These are phyloP conservation scores for Cicer chorassanicum DNA, from an alignment of 306 rosid species.

Conservation along the genomic window DNA sequence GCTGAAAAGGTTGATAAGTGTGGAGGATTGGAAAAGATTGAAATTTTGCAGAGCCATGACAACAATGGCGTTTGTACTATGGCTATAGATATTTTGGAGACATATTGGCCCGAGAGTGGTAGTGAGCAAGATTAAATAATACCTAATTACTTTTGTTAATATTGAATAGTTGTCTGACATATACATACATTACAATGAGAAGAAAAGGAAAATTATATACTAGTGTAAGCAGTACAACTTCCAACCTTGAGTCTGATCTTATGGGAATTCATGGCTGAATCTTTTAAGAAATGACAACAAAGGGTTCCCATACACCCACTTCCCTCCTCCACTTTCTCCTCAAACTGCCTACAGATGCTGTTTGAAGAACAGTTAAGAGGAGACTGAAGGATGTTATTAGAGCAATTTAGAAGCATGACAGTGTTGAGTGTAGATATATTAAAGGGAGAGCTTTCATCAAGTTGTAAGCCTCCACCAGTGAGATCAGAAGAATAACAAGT, in stretches of 20 bases:
- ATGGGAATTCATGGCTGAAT: slow-evolving; percentile 82
- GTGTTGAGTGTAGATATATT: slow-evolving; percentile 74
- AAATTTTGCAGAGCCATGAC: slow-evolving; percentile 82
- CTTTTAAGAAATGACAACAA: slow-evolving; percentile 80
- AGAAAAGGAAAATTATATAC: too few species aligned
- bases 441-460: slow-evolving; percentile 72
- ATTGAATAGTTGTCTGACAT: too few species aligned
- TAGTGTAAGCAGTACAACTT: slow-evolving; percentile 85
- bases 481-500: slow-evolving; percentile 76
- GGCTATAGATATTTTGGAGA: slow-evolving; percentile 84
- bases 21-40: slow-evolving; percentile 85
- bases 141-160: too few species aligned
- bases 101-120: slow-evolving; percentile 90
- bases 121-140: not conserved
- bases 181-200: too few species aligned
- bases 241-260: slow-evolving; percentile 65
- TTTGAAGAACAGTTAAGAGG: slow-evolving; percentile 75
- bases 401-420: slow-evolving; percentile 75
- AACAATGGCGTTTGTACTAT: slow-evolving; percentile 84
- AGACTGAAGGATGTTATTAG: slow-evolving; percentile 57
- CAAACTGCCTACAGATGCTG: slow-evolving; percentile 75
- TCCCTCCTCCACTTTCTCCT: slow-evolving; percentile 57
- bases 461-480: slow-evolving; percentile 53
- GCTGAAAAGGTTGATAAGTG: slow-evolving; percentile 83
- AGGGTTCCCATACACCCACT: slow-evolving; percentile 63